Evolutionary conservation across 805 yeast genomes (phyloP).

Genomic region (Dipodascus albidus): DNA sequence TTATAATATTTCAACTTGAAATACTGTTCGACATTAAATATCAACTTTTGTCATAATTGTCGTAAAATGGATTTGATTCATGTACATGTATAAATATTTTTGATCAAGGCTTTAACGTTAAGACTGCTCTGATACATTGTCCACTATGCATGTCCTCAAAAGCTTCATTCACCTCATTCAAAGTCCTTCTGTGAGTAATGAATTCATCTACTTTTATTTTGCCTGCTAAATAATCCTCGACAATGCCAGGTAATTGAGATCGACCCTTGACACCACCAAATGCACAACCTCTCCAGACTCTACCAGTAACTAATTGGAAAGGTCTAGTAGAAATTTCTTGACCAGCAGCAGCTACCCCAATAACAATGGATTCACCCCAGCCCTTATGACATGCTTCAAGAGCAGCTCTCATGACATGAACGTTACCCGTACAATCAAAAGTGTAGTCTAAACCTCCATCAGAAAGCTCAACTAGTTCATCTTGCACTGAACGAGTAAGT

Average conservation of each 20-base stretch:
- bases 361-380: slow-evolving; percentile 92
- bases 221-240: slow-evolving; percentile 74
- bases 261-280: slow-evolving; percentile 99
- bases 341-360: slow-evolving; percentile 99
- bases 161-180: slow-evolving; percentile 73
- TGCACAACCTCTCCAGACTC: slow-evolving; percentile 99
- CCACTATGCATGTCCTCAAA: slow-evolving; percentile 94
- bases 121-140: slow-evolving; percentile 86
- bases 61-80: too few relatives aligned
- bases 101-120: too few relatives aligned
- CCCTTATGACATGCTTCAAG: slow-evolving; percentile 97
- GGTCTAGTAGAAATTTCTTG: slow-evolving; percentile 95
- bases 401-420: slow-evolving; percentile 88
- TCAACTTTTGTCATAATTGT: too few relatives aligned
- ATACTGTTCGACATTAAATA: too few relatives aligned
- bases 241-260: slow-evolving; percentile 83
- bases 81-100: too few relatives aligned
- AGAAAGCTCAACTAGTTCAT: slow-evolving; percentile 74
- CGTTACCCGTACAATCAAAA: slow-evolving; percentile 97
- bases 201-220: slow-evolving; percentile 85
- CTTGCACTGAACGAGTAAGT: slow-evolving; percentile 63
- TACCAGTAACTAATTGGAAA: slow-evolving; percentile 96
- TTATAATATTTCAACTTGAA: too few relatives aligned
- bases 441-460: slow-evolving; percentile 97
- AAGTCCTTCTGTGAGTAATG: slow-evolving; percentile 78